Evolutionary conservation across 495 filamentous ascomycete genomes (phyloP), one percentile per base, ranked within the genome.

Genomic region (Talaromyces adpressus): DNA sequence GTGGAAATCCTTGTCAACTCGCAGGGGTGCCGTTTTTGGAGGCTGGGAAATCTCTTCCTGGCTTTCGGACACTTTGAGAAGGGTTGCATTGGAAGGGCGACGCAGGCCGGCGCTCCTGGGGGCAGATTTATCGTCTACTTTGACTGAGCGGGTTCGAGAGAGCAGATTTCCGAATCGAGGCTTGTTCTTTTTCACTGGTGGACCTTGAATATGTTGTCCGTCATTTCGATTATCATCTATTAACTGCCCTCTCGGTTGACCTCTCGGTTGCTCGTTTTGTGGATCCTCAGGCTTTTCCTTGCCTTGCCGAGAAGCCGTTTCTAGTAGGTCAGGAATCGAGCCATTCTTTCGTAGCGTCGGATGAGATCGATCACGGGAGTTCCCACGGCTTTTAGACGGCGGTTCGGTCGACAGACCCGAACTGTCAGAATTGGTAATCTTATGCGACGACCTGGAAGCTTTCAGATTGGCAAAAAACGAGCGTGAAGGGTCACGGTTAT

Each of bases 71-170:
- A 81, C 66, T 59, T 70, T 79, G 57, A 76, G 71, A 9, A 79
- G 68, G 25, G 75, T 74, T 22, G 63, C 58, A 11, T 74, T 79
- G 14, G 78, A 79, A 18, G 82, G 81, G 22, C 76, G 78, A 65
- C 76, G 69, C 25, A 71, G 70, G 23, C 71, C 66, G 1, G 57
- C 54, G 47, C 71, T 66, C 65, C 72, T 73, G 57, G 69, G 71
- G 23, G 63, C 67, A 16, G 78, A 72, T 6, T 71, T 73, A 12
- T 83, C 80, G 60, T 83, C 81, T 12, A 78, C 62, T 23, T 87
- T 86, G 62, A 88, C 84, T 9, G 90, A 92, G 59, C 84, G 86
- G 29, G 87, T 87, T 45, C 90, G 85, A 32, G 81, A 81, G 18
- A 92, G 73, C 23, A 92, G 77, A 27, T 82, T 78, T 36, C 77